These are phyloP conservation scores for Lipomyces sp. DNA, from an alignment of 805 yeast species.

Conservation along the genomic window DNA sequence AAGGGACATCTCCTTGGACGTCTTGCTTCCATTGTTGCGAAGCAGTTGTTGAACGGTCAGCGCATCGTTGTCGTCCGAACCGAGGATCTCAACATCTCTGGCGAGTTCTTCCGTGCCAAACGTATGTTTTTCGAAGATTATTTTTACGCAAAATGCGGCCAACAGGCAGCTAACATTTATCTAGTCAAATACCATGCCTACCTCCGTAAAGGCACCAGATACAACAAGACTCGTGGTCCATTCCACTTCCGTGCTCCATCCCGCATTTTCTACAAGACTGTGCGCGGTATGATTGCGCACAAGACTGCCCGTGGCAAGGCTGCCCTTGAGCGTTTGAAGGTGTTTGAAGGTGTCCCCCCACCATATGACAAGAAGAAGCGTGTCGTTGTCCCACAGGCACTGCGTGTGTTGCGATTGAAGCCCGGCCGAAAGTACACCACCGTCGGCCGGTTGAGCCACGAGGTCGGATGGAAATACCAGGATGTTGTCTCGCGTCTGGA, in stretches of 20 bases:
- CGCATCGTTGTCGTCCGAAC: conserved; percentile 96
- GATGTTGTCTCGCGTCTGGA: conserved; percentile 95
- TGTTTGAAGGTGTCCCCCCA: conserved; percentile 99
- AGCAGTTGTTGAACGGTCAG: conserved; percentile 98
- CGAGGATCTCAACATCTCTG: conserved; percentile 96
- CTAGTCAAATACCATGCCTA: conserved; percentile 95
- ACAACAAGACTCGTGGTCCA: conserved; percentile 98
- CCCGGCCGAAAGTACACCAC: conserved; percentile 99
- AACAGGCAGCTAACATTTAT: conserved; percentile 11
- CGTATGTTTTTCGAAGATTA: conserved; percentile 41
- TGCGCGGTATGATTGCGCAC: conserved; percentile 99
- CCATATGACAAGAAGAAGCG: conserved; percentile 99
- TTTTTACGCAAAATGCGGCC: background rate
- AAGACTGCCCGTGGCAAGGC: conserved; percentile 99
- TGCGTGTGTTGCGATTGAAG: conserved; percentile 97
- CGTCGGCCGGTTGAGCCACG: conserved; percentile 91
- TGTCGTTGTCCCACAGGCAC: conserved; percentile 99
- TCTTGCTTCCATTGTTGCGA: conserved; percentile 97
- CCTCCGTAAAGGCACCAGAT: conserved; percentile 99
- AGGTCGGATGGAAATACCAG: conserved; percentile 99
- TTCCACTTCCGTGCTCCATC: conserved; percentile 99
- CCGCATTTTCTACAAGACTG: conserved; percentile 98
- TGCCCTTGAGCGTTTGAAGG: conserved; percentile 99
- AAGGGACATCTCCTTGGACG: conserved; percentile 99
- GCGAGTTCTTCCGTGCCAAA: conserved; percentile 99